Conservation (phyloP, 306 rosid genomes). For the Clitoria ternatea region DNA sequence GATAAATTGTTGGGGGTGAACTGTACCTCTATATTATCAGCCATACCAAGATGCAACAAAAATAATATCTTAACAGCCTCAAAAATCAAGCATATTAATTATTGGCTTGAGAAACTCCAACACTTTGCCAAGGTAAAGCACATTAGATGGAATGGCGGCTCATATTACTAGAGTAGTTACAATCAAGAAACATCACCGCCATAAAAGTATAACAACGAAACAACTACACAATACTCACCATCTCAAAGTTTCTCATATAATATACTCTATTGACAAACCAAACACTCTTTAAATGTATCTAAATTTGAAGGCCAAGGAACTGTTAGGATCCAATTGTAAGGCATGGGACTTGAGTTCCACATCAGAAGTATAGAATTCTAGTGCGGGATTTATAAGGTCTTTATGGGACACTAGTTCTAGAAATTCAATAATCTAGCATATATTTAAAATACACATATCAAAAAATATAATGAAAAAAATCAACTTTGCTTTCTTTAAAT, state of each 20-base stretch:
- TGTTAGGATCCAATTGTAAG: no score
- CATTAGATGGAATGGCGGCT: neutral
- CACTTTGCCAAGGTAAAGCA: neutral
- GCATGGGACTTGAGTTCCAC: no score
- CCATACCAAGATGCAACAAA: neutral
- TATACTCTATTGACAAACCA: neutral
- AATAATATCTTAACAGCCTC: neutral
- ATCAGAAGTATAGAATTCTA: no score
- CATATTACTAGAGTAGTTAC: neutral
- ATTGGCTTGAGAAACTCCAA: neutral
- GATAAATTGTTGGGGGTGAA: neutral
- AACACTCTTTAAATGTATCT: neutral
- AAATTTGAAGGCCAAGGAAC: neutral
- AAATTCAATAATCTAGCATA: neutral
- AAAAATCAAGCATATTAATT: neutral
- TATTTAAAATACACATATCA: neutral
- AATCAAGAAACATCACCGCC: neutral
- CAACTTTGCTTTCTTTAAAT: neutral
- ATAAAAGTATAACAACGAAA: constrained; percentile 3
- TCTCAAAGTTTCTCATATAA: neutral
- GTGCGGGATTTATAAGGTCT: no score
- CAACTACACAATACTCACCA: neutral
- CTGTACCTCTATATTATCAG: neutral
- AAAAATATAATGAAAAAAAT: neutral
- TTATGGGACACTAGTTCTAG: neutral